Base-by-base conservation (phyloP, 495 filamentous ascomycete genomes). In the Penicillium salamii region DNA sequence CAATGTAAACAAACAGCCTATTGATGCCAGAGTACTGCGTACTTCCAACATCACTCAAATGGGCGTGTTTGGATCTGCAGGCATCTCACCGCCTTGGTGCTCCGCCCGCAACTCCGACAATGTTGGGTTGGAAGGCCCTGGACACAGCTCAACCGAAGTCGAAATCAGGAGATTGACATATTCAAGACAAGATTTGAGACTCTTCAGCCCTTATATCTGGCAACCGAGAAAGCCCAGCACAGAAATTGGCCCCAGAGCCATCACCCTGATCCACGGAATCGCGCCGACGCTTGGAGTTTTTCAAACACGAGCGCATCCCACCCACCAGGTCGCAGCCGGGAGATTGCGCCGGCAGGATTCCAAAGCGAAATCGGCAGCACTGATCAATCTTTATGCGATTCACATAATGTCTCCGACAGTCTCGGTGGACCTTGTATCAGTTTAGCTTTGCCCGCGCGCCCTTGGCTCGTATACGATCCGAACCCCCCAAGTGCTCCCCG, bases 391-490 rank as follows among this genome's bases (percentile, higher is more conserved):
- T n/a, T 31, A 52, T 55, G 26, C 49, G 37, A 53, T 42, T 42
- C 45, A 45, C 53, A 70, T 63, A 52, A 67, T 68, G 65, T 56
- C 46, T 55, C 43, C 47, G 28, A 35, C 42, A 38, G 42, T 44
- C 57, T 43, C 50, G 32, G 46, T 50, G 36, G 42, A 40, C 57
- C 35, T 47, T 40, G 36, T 59, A 40, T 61, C 46, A 34, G 60
- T 52, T 38, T 61, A 61, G 47, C 33, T 56, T 44, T 46, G 46
- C 48, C 45, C 48, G 47, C 57, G 41, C 43, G 21, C 52, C 45
- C 49, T 49, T 53, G 26, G 49, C 42, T 51, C 19, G 51, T 24
- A 55, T 50, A 54, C 24, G 21, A 29, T 20, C 15, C 19, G 28
- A 37, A 37, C 45, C 36, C 35, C 39, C 14, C 41, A 33, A 20